Evolutionary conservation across 2,329 filamentous ascomycete species (phyloP), one percentile per base, ranked within the genome.

Genomic region (Harringtonia aguacate): DNA sequence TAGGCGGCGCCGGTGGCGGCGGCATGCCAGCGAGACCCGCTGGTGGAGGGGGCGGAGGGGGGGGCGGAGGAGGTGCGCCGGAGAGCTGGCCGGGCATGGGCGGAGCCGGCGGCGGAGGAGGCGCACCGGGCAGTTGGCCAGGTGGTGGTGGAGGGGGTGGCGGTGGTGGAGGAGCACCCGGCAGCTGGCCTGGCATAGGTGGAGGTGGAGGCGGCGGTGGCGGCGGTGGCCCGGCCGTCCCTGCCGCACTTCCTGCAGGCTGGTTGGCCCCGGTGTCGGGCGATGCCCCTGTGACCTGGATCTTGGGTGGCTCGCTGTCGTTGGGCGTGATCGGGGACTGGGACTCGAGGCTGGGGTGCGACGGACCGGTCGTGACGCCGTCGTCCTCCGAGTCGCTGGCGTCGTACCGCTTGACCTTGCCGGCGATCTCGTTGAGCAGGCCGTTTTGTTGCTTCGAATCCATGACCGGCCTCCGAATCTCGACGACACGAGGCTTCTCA

Each of bases 401-500:
- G 56, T 84, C 84, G 55, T 79, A 77, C 48, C 68, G 77, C 64
- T 81, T 82, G 55, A 90, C 75, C 63, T 84, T 92, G 41, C 80
- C 76, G 29, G 79, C 75, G 52, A 95, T 81, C 62, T 95, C 78
- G 56, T 64, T 69, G 71, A 67, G 72, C 64, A 68, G 82, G 57
- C 65, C 90, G 60, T 58, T 79, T 68, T 70, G 79, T 68, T 68
- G 81, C 71, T 69, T 87, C 62, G 63, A 75, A 52, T 77, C 72
- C 53, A 78, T 66, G 29, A 72, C 64, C 12, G 87, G 86, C 49
- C 86, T 77, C 59, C 77, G 82, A 63, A 90, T 77, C 61, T 92
- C 76, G 46, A 95, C 77, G 40, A 95, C 66, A 44, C 81, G 77
- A 33, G 89, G 85, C 62, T 81, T 90, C 64, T 89, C 86, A 50